Base-by-base conservation (phyloP, 1,284 basidiomycete genomes). In the Apiotrichum montevideense region DNA sequence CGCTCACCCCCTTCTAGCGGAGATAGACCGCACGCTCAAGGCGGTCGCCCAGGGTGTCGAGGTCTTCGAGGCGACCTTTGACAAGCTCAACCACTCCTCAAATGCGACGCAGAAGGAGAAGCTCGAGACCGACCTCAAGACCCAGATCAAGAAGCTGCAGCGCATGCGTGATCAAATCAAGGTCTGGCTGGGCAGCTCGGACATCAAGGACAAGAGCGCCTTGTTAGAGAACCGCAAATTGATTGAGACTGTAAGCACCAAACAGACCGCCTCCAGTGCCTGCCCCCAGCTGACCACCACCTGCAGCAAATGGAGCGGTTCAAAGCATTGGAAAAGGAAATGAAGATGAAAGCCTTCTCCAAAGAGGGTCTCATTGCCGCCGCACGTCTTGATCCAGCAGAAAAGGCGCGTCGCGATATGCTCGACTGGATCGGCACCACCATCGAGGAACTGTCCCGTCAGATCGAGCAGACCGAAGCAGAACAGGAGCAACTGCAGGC, bases 291-390 rank as follows among this genome's bases (percentile, higher is more conserved):
- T 39, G 37, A 13, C 37, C 13, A 39, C 52, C 48, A 60, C 46
- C 13, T 6, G 62, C 77, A 98, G 94, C 96, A 98, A 96, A 99
- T 99, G 96, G 96, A 99, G 80, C 92, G 91, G 72, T 99, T 99
- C 84, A 99, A 99, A 73, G 95, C 95, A 32, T 91, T 92, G 78
- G 96, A 99, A 80, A 99, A 98, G 80, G 96, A 98, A 79, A 98
- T 98, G 93, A 99, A 99, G 84, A 98, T 96, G 62, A 99, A 99
- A 76, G 96, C 96, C 0, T 99, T 98, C 79, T 98, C 94, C 35
- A 99, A 98, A 77, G 96, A 98, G 77, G 96, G 96, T 40, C 83
- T 99, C 39, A 97, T 89, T 63, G 91, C 94, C 56, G 92, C 93
- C 4, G 84, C 91, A 46, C 90, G 90, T 70, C 85, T 98, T 35